Percentiles rank a stretch among this genome's conserved stretches.
Evolutionary conservation across 495 filamentous ascomycete species (phyloP).

Genomic region (Penicillium silybi): DNA sequence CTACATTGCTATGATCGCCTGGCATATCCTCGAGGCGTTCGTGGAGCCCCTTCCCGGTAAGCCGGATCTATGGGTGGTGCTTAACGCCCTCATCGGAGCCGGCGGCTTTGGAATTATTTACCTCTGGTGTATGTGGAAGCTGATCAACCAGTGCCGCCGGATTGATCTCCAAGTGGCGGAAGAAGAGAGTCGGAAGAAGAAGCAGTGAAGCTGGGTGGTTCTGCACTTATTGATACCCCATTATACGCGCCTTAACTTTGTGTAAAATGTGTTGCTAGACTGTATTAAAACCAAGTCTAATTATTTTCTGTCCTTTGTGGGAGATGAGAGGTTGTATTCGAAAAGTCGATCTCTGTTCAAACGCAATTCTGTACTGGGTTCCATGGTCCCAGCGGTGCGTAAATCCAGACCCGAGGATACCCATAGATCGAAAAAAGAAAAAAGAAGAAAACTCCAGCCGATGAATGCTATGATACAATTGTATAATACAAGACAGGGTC

Average conservation of each 20-base stretch:
- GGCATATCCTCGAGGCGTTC: constrained; percentile 73
- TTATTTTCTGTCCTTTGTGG: neutral
- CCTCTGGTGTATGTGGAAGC: constrained; percentile 77
- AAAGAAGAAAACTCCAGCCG: constrained; percentile 20
- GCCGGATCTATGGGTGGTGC: constrained; percentile 90
- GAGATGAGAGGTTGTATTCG: constrained; percentile 20
- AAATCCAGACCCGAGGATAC: constrained; percentile 4
- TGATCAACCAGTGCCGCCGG: constrained; percentile 56
- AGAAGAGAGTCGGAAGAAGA: constrained; percentile 38
- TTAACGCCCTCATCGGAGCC: constrained; percentile 80
- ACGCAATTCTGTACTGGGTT: neutral
- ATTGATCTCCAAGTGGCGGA: constrained; percentile 24
- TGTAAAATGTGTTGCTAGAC: neutral
- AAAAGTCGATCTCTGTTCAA: neutral
- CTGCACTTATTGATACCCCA: constrained; percentile 31
- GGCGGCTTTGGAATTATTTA: constrained; percentile 84
- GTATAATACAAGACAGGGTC: constrained; percentile 12
- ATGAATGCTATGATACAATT: constrained; percentile 25
- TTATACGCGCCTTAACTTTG: constrained; percentile 3
- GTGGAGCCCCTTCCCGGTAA: constrained; percentile 65
- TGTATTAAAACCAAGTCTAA: neutral
- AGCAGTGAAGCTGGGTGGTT: constrained; percentile 27
- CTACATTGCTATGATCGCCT: constrained; percentile 69
- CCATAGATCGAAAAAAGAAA: neutral
- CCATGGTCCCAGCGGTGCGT: neutral